Percentiles rank a stretch among this genome's conserved stretches.
These are phyloP conservation scores for Conoideocrella luteorostrata DNA, from an alignment of 2,329 filamentous ascomycete genomes.

Conservation along the genomic window DNA sequence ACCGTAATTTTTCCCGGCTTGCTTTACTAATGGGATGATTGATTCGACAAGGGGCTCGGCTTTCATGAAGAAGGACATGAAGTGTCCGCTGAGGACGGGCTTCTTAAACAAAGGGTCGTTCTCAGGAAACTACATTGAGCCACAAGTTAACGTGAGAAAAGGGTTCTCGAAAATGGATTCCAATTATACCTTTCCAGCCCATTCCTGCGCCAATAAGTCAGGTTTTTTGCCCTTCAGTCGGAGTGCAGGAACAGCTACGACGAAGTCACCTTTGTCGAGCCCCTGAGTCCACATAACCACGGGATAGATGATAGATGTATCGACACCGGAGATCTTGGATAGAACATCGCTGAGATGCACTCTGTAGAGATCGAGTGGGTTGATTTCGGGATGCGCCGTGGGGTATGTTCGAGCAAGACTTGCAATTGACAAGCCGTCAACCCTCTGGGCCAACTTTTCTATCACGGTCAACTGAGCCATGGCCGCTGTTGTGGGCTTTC, in stretches of 20 bases:
- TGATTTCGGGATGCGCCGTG: conserved; percentile 58
- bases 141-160: background rate
- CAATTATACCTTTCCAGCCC: conserved; percentile 48
- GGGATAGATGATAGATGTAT: conserved; percentile 64
- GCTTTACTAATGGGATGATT: conserved; percentile 63
- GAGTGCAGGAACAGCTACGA: conserved; percentile 72
- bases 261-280: conserved; percentile 76
- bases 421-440: conserved; percentile 9
- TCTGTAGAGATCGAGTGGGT: conserved; percentile 75
- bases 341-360: conserved; percentile 67
- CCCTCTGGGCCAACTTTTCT: conserved; percentile 9
- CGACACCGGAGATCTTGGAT: conserved; percentile 62
- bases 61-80: conserved; percentile 77
- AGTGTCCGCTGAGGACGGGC: conserved; percentile 60
- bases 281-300: conserved; percentile 72
- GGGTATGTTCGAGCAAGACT: conserved; percentile 32
- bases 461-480: conserved; percentile 7
- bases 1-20: conserved; percentile 47
- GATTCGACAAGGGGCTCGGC: conserved; percentile 56
- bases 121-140: conserved; percentile 55
- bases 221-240: conserved; percentile 67
- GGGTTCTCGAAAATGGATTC: background rate
- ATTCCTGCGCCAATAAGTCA: conserved; percentile 54
- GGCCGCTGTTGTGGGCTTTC: background rate
- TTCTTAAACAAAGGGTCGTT: conserved; percentile 68